A percentile compares a stretch with the other conserved stretches of the same genome.
Conservation (phyloP, 257 asterid species). For the Schizonepeta tenuifolia region DNA sequence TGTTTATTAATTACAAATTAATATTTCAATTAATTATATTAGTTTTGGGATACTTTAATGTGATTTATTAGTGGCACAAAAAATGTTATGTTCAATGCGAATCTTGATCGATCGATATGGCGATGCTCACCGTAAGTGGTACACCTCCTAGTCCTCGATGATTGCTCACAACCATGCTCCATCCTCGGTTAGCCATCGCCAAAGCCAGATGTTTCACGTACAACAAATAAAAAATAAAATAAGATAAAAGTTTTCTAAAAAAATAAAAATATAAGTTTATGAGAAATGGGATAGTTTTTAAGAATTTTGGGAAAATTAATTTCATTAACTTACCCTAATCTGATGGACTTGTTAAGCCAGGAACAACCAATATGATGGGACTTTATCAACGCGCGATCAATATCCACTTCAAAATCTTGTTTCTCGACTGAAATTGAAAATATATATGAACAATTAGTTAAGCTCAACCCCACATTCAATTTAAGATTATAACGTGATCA, state of each 20-base stretch:
- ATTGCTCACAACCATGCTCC: slow-evolving; percentile 86
- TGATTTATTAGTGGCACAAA: too few relatives aligned
- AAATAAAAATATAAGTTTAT: too few relatives aligned
- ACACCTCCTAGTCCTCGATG: slow-evolving; percentile 96
- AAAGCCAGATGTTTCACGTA: slow-evolving; percentile 80
- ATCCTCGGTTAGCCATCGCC: slow-evolving; percentile 66
- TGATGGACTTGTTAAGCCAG: slow-evolving; percentile 87
- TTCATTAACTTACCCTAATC: slow-evolving; percentile 57
- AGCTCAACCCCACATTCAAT: too few relatives aligned
- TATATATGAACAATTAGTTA: not conserved
- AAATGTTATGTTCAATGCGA: too few relatives aligned
- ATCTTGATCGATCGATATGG: too few relatives aligned
- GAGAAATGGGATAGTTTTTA: too few relatives aligned
- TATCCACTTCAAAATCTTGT: slow-evolving; percentile 42
- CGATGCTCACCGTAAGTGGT: slow-evolving; percentile 75
- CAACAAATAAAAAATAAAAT: slow-evolving; percentile 34
- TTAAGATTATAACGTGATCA: too few relatives aligned
- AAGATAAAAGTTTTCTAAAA: too few relatives aligned
- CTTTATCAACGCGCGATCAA: slow-evolving; percentile 38
- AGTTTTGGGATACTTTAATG: too few relatives aligned
- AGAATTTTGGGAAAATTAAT: too few relatives aligned
- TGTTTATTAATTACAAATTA: slow-evolving; percentile 30
- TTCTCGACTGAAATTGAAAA: slow-evolving; percentile 49
- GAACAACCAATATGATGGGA: slow-evolving; percentile 74
- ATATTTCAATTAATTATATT: too few relatives aligned